Base-by-base conservation (phyloP, 2,329 filamentous ascomycete genomes). In the Colletotrichum cuscutae region DNA sequence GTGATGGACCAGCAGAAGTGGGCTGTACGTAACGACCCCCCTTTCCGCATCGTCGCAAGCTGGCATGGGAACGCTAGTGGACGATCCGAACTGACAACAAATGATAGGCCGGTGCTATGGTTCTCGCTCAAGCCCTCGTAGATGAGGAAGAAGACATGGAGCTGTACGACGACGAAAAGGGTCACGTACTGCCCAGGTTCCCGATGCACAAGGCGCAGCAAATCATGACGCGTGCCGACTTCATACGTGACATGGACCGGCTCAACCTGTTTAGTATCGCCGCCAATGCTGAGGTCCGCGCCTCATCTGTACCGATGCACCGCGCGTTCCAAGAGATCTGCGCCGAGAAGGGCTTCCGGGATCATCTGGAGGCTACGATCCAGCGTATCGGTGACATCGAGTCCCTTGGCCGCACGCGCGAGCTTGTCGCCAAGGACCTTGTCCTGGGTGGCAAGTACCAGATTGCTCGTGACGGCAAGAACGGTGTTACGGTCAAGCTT, bases 1-100 rank as follows among this genome's bases (percentile, higher is more conserved):
- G 97, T 98, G 77, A 98, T 98, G 92, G 95, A 98, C 79, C 94
- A 98, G 82, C 95, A 98, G 80, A 98, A 98, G 82, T 98, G 95
- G 87, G 94, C 95, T 58, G 93, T 95, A 86, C 84, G 92, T 89
- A 37, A 52, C 71, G 37, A 13, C 8, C 28, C 46, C 22, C 52
- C 26, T 62, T 0, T 22, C 28, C 53, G 61, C 13, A 13, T 22
- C 8, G 42, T 49, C 22, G 12, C 28, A 4, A 24, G 46, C 59
- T 19, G 59, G 32, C 26, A 19, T 19, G 5, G 15, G 13, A 22
- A 12, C 19, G n/a, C 26, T 12, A 42, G 22, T 37, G 15, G 11
- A 28, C 24, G 56, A 58, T 19, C 26, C 7, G 6, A 5, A 52
- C 52, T 72, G n/a, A 63, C 57, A 46, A 57, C 22, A 8, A 28